Evolutionary conservation across 1,284 basidiomycete genomes (phyloP), one percentile per base, ranked within the genome.

Genomic region (Microbotryum silenes-acaulis): DNA sequence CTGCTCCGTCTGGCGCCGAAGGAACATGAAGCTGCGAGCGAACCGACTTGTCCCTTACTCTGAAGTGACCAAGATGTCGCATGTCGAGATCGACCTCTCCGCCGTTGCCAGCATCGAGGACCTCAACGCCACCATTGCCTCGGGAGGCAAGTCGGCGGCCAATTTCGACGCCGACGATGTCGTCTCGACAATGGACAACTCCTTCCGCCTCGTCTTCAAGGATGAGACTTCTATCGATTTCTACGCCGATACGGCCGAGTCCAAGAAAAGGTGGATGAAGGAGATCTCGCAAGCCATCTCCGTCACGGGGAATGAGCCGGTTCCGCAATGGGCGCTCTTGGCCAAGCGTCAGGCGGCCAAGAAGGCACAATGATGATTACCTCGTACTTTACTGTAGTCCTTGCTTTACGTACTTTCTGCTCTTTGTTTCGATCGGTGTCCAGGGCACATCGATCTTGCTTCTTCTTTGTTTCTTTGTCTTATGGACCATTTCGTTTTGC

Each of bases 51-150:
- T 97, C 52, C 91, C 93, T 2, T 94, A 88, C 78, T 94, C 89
- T 72, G 91, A 97, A 71, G 85, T 97, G 4, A 97, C 94, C 27
- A 91, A 88, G 79, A 88, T 86, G 70, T 85, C 89, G 1, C 93
- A 86, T 1, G 84, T 89, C 23, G 91, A 87, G 37, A 96, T 97
- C 68, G 90, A 96, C 74, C 79, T 98, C 21, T 86, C 87, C 74
- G 88, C 91, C 74, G 91, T 89, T 6, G 78, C 85, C 6, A 78
- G 80, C 0, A 81, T 97, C 4, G 83, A 88, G 66, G 91, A 96
- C 72, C 82, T 88, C 55, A 82, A 85, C 69, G 82, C 83, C 61
- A 75, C 78, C 37, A 79, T 31, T 31, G 8, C 79, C 37, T 67
- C 57, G 44, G 67, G 62, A 46, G 67, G 61, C 51, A 57, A 63